Evolutionary conservation across 805 yeast species (phyloP).

Genomic region (Kodamaea leandrae): DNA sequence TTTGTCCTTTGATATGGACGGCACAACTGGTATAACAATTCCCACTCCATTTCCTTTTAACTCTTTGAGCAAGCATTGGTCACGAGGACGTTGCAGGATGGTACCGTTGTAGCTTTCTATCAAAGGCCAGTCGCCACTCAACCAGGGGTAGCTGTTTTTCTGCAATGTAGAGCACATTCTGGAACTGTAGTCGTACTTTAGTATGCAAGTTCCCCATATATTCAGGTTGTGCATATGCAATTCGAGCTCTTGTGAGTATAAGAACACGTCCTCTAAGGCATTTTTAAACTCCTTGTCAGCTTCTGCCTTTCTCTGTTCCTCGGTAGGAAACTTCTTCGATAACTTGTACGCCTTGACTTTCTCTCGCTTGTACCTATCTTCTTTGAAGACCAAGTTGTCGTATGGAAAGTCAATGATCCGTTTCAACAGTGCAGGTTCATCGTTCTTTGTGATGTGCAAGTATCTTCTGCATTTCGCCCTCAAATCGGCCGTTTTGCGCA

Average conservation of each 20-base stretch:
- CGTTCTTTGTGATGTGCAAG: slow-evolving; percentile 3
- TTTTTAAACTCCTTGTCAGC: slow-evolving; percentile 1
- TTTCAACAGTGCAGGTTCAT: background rate
- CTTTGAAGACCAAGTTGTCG: slow-evolving; percentile 24
- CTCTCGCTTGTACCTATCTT: slow-evolving; percentile 25
- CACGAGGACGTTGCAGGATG: background rate
- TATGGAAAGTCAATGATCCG: slow-evolving; percentile 10
- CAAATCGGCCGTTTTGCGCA: slow-evolving; percentile 3
- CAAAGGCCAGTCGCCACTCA: slow-evolving; percentile 24
- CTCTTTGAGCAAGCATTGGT: background rate
- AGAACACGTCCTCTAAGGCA: background rate
- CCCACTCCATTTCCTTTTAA: slow-evolving; percentile 24
- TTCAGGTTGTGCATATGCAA: slow-evolving; percentile 14
- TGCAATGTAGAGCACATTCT: slow-evolving; percentile 15
- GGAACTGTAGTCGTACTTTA: slow-evolving; percentile 7
- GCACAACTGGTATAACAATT: slow-evolving; percentile 30
- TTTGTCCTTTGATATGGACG: slow-evolving; percentile 12
- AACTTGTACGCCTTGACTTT: slow-evolving; percentile 16
- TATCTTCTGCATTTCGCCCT: slow-evolving; percentile 5
- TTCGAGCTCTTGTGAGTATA: slow-evolving; percentile 2
- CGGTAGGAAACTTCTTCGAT: slow-evolving; percentile 4
- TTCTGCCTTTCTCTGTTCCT: background rate
- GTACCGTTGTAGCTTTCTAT: slow-evolving; percentile 14
- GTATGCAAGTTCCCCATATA: slow-evolving; percentile 27
- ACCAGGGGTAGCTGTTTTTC: slow-evolving; percentile 28